Evolutionary conservation across 139 green algal species (phyloP).

Genomic region (Volvox africanus): DNA sequence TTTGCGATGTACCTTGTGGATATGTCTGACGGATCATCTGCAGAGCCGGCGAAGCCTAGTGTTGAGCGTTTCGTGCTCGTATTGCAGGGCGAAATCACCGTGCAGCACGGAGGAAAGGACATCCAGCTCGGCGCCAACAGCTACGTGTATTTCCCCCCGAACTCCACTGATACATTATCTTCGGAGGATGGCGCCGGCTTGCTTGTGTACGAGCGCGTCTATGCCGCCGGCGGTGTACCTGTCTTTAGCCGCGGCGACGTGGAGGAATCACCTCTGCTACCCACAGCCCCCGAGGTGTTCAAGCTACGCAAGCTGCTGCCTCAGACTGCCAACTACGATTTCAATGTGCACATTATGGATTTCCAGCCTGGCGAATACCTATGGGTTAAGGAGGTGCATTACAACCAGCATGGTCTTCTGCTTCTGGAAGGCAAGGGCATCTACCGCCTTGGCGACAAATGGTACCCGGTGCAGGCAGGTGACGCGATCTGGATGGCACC

Average conservation of each 20-base stretch:
- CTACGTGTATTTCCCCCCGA: conserved; percentile 87
- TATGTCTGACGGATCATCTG: conserved; percentile 62
- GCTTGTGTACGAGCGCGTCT: conserved; percentile 82
- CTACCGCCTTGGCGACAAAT: conserved; percentile 91
- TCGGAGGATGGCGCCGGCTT: conserved; percentile 69
- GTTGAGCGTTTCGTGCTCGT: conserved; percentile 84
- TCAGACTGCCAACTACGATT: conserved; percentile 87
- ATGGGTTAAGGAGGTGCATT: conserved; percentile 95
- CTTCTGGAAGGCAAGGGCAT: conserved; percentile 94
- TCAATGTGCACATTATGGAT: conserved; percentile 98
- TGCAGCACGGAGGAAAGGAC: conserved; percentile 54
- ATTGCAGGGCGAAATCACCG: conserved; percentile 70
- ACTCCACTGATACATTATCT: background rate
- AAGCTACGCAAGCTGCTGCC: conserved; percentile 93
- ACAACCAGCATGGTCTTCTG: conserved; percentile 98
- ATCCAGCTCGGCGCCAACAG: conserved; percentile 68
- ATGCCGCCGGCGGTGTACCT: conserved; percentile 64
- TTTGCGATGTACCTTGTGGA: conserved; percentile 91
- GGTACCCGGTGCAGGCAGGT: conserved; percentile 87
- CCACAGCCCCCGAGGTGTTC: conserved; percentile 88
- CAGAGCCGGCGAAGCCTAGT: background rate
- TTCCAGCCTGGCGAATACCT: conserved; percentile 92
- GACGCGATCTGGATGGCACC: conserved; percentile 93
- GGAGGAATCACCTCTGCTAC: conserved; percentile 75
- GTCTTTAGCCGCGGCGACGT: conserved; percentile 70